Conservation (phyloP, 2,329 filamentous ascomycete species). For the Exophiala sp. region DNA sequence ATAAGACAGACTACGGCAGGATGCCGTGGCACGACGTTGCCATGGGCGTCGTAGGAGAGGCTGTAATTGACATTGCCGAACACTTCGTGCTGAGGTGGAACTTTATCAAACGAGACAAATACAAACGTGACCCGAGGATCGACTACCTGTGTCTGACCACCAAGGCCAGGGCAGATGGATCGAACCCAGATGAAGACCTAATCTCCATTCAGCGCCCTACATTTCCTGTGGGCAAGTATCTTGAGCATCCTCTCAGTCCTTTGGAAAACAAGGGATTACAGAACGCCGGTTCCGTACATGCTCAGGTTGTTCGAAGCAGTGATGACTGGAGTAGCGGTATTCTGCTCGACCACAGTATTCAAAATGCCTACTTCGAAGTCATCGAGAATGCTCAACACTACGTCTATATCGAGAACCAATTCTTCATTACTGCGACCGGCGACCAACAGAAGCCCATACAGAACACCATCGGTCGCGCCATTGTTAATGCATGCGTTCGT, state of each 20-base stretch:
- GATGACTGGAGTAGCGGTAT: slow-evolving; percentile 93
- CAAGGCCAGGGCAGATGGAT: slow-evolving; percentile 54
- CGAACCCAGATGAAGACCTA: slow-evolving; percentile 63
- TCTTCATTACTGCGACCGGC: slow-evolving; percentile 93
- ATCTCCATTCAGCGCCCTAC: slow-evolving; percentile 82
- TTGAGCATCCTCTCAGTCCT: slow-evolving; percentile 69
- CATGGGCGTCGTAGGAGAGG: slow-evolving; percentile 84
- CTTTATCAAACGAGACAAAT: slow-evolving; percentile 94
- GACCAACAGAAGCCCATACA: slow-evolving; percentile 79
- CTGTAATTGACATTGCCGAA: slow-evolving; percentile 88
- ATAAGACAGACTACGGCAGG: slow-evolving; percentile 81
- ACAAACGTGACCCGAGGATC: slow-evolving; percentile 77
- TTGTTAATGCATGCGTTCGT: slow-evolving; percentile 80
- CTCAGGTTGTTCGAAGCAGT: slow-evolving; percentile 83
- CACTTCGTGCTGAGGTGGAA: slow-evolving; percentile 96
- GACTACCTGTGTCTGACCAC: slow-evolving; percentile 81
- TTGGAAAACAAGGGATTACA: slow-evolving; percentile 59
- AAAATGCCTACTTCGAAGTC: slow-evolving; percentile 77
- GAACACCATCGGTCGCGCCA: slow-evolving; percentile 80
- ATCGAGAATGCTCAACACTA: slow-evolving; percentile 85
- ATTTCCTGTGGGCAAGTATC: slow-evolving; percentile 81
- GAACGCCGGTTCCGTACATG: slow-evolving; percentile 66
- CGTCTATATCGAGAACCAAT: slow-evolving; percentile 98
- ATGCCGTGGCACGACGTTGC: slow-evolving; percentile 99
- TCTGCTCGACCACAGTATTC: slow-evolving; percentile 73